These are phyloP conservation scores for Claviceps pusilla DNA, from an alignment of 2,329 filamentous ascomycete genomes.

Conservation along the genomic window DNA sequence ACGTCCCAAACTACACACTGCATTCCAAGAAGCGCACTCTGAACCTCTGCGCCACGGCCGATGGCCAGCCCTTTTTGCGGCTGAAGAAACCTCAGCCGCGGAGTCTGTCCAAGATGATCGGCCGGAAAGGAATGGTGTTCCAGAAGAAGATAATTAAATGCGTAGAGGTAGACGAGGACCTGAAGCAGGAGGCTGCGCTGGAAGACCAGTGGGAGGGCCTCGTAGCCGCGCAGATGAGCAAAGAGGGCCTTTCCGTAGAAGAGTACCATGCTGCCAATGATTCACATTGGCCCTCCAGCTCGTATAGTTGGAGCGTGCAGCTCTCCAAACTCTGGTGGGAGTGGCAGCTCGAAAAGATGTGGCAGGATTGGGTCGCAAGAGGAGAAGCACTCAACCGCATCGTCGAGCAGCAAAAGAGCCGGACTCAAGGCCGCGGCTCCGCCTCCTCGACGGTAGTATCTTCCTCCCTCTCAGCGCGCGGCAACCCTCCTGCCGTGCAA, in stretches of 20 bases:
- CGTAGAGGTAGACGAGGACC: constrained; percentile 25
- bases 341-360: constrained; percentile 16
- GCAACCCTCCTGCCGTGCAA: background rate
- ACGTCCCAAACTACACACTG: constrained; percentile 32
- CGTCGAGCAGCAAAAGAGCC: constrained; percentile 22
- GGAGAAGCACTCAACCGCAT: constrained; percentile 26
- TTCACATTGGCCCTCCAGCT: constrained; percentile 2
- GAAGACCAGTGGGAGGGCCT: constrained; percentile 37
- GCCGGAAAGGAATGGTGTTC: constrained; percentile 32
- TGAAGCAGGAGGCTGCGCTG: constrained; percentile 13
- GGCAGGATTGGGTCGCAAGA: constrained; percentile 26
- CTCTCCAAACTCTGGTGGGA: constrained; percentile 19
- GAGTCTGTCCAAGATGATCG: constrained; percentile 42
- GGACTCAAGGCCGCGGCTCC: constrained; percentile 3
- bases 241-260: background rate
- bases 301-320: constrained; percentile 18
- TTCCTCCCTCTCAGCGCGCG: background rate
- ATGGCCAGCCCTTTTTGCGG: constrained; percentile 49
- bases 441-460: constrained; percentile 7
- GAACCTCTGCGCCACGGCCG: constrained; percentile 34
- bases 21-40: constrained; percentile 33
- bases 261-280: background rate
- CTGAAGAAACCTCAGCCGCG: constrained; percentile 49
- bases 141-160: constrained; percentile 24
- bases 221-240: constrained; percentile 15